A percentile compares a stretch with the other conserved stretches of the same genome.
phyloP scores from a whole-genome alignment of 257 asterid species.

The Solanum medicagineum region DNA sequence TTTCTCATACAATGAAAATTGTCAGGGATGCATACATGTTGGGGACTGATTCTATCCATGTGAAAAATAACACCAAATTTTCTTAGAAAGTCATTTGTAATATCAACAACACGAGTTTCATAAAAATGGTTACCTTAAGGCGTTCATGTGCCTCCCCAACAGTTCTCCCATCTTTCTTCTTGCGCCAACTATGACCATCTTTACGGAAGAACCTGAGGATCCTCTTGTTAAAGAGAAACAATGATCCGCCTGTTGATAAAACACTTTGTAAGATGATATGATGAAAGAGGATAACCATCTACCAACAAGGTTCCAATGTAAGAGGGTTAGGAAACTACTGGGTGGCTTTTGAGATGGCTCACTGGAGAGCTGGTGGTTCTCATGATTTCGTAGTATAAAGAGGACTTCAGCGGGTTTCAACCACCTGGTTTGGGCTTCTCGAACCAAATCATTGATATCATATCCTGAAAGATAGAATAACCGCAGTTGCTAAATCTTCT shows the following conservation, averaged over 20 bases:
- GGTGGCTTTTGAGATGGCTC: slow-evolving; percentile 70
- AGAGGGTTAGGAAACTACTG: slow-evolving; percentile 22
- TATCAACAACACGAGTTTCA: background rate
- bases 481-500: background rate
- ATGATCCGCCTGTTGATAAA: slow-evolving; percentile 55
- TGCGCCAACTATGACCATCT: slow-evolving; percentile 97
- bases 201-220: slow-evolving; percentile 70
- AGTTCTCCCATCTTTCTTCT: slow-evolving; percentile 78
- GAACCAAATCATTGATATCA: slow-evolving; percentile 44
- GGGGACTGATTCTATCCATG: background rate
- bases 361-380: slow-evolving; percentile 57
- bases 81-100: background rate
- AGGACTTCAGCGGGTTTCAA: slow-evolving; percentile 81
- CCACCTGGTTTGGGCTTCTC: slow-evolving; percentile 89
- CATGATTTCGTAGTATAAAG: slow-evolving; percentile 57
- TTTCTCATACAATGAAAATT: background rate
- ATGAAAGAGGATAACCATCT: background rate
- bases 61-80: background rate
- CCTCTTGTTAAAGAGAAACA: slow-evolving; percentile 76
- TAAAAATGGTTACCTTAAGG: slow-evolving; percentile 53
- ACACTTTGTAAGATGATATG: background rate
- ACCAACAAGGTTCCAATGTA: background rate
- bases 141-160: slow-evolving; percentile 95
- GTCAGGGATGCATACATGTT: background rate
- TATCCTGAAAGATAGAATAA: slow-evolving; percentile 34